A percentile compares a stretch with the other conserved stretches of the same genome.
Conservation (phyloP, 23 red algal species). For the Cyanidioschyzon merolae region DNA sequence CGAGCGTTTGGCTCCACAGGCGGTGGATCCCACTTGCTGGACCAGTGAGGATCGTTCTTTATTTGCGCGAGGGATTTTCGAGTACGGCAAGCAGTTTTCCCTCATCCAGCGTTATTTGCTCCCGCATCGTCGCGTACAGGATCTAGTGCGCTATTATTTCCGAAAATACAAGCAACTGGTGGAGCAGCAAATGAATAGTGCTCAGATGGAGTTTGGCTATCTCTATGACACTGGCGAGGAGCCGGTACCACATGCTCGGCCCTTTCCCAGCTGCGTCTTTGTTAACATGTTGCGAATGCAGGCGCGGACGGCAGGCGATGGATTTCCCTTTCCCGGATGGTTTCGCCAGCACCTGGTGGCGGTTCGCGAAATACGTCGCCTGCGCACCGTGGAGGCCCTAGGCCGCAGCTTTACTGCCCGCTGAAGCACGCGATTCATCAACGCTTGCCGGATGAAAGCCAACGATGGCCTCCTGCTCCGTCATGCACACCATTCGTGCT, state of each 20-base stretch:
- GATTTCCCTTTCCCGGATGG: slow-evolving; percentile 11
- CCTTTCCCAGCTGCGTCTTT: slow-evolving; percentile 12
- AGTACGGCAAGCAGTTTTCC: slow-evolving; percentile 13
- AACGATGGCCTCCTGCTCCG: too few relatives aligned
- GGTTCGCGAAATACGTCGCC: background rate
- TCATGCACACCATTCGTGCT: too few relatives aligned
- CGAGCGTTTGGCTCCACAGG: background rate
- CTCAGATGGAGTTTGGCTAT: background rate
- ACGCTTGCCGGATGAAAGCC: too few relatives aligned
- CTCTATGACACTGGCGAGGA: slow-evolving; percentile 15
- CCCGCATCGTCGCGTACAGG: slow-evolving; percentile 5
- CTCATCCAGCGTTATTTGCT: background rate
- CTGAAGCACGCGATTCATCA: too few relatives aligned
- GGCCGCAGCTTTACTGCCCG: background rate
- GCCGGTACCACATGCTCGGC: slow-evolving; percentile 7
- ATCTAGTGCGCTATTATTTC: slow-evolving; percentile 6
- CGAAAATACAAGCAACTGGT: slow-evolving; percentile 10
- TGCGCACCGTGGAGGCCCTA: slow-evolving; percentile 6
- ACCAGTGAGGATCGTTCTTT: background rate
- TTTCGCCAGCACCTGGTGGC: background rate
- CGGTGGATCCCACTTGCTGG: background rate
- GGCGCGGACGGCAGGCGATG: slow-evolving; percentile 8
- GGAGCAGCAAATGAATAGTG: slow-evolving; percentile 8
- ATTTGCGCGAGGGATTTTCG: slow-evolving; percentile 5
- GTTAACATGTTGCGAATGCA: background rate